These are phyloP conservation scores for Paramyrothecium roridum DNA, from an alignment of 2,329 filamentous ascomycete genomes.

Conservation along the genomic window DNA sequence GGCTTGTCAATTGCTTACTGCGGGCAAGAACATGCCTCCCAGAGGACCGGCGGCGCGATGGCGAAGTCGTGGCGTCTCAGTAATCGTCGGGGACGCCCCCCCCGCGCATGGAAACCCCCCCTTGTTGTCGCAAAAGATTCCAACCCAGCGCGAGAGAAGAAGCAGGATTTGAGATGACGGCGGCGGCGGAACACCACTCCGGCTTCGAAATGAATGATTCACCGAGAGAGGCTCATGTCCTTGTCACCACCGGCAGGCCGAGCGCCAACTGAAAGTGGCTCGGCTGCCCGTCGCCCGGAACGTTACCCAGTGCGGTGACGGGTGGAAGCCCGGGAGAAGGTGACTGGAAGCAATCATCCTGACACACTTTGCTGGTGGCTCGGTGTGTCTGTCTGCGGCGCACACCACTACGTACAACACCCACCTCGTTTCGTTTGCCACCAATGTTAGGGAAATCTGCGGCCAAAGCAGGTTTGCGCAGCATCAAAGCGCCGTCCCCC, in stretches of 20 bases:
- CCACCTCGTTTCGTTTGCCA: too few species aligned
- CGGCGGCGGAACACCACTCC: neutral
- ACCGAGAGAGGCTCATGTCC: neutral
- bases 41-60: neutral
- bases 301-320: too few species aligned
- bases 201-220: neutral
- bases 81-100: neutral
- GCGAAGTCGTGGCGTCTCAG: neutral
- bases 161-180: neutral
- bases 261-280: too few species aligned
- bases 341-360: too few species aligned
- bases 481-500: neutral
- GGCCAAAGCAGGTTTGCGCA: neutral
- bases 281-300: too few species aligned
- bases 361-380: too few species aligned
- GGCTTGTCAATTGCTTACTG: too few species aligned
- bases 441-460: neutral
- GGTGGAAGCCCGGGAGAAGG: too few species aligned
- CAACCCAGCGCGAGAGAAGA: neutral
- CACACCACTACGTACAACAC: too few species aligned
- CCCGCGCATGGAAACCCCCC: neutral
- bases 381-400: too few species aligned
- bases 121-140: neutral
- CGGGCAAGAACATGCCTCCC: too few species aligned
- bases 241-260: too few species aligned